Evolutionary conservation across 2,329 filamentous ascomycete species (phyloP).

Genomic region (Colletotrichum somersetense): DNA sequence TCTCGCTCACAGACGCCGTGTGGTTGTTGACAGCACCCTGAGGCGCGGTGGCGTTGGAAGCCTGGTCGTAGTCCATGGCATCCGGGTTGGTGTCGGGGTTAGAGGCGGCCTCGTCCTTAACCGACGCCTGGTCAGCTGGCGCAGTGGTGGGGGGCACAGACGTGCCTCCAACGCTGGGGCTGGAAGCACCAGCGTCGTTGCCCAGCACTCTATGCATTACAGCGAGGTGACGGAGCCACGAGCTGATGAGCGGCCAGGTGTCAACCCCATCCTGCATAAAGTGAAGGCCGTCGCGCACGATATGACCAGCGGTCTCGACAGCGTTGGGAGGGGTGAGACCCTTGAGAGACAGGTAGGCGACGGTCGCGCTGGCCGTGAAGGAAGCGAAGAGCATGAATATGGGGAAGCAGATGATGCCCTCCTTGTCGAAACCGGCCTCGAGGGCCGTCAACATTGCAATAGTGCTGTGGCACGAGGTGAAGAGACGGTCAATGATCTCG

Average conservation of each 20-base stretch:
- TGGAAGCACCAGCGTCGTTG: conserved; percentile 60
- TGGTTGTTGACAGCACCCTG: conserved; percentile 46
- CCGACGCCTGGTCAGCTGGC: conserved; percentile 51
- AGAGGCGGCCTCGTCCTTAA: conserved; percentile 68
- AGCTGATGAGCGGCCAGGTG: conserved; percentile 70
- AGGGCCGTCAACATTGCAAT: conserved; percentile 68
- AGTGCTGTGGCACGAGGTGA: conserved; percentile 70
- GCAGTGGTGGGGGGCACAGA: conserved; percentile 48
- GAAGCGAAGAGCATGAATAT: conserved; percentile 74
- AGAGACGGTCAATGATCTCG: conserved; percentile 67
- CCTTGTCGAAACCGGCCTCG: conserved; percentile 69
- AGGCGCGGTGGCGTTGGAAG: conserved; percentile 49
- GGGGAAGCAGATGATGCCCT: conserved; percentile 70
- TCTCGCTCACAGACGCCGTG: conserved; percentile 51
- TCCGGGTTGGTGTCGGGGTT: conserved; percentile 68
- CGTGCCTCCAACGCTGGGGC: conserved; percentile 48
- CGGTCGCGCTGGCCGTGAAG: conserved; percentile 71
- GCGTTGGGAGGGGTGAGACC: conserved; percentile 68
- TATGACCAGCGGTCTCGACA: conserved; percentile 67
- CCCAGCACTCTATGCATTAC: conserved; percentile 73
- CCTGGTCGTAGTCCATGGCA: conserved; percentile 69
- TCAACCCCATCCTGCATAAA: conserved; percentile 71
- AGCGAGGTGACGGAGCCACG: conserved; percentile 70
- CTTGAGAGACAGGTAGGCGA: conserved; percentile 73
- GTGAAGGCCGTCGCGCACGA: conserved; percentile 70